Conservation (phyloP, 495 filamentous ascomycete genomes). For the Aspergillus bertholletiae region DNA sequence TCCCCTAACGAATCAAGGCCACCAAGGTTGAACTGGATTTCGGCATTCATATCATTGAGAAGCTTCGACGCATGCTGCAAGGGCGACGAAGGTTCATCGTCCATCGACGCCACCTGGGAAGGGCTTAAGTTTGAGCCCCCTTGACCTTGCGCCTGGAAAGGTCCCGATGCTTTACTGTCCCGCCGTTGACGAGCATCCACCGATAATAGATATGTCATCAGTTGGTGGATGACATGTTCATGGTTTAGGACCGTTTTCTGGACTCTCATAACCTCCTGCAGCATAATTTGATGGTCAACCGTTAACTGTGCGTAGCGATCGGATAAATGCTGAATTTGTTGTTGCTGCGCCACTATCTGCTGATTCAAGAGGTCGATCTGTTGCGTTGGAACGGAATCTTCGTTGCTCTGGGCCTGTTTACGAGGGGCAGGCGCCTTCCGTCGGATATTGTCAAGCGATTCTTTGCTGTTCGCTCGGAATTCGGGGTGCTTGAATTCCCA, state of each 20-base stretch:
- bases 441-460: constrained; percentile 93
- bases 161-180: constrained; percentile 50
- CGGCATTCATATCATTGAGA: constrained; percentile 73
- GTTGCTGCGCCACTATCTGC: constrained; percentile 84
- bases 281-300: constrained; percentile 79
- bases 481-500: constrained; percentile 99
- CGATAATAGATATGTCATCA: constrained; percentile 67
- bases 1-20: constrained; percentile 77
- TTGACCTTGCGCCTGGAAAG: constrained; percentile 41
- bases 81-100: constrained; percentile 76
- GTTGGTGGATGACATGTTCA: constrained; percentile 68
- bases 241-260: constrained; percentile 89
- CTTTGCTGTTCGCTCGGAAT: constrained; percentile 92
- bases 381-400: constrained; percentile 77
- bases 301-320: constrained; percentile 81
- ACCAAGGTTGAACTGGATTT: constrained; percentile 69
- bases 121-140: constrained; percentile 36
- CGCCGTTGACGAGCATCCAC: constrained; percentile 63
- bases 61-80: constrained; percentile 88
- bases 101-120: constrained; percentile 42
- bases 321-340: constrained; percentile 82
- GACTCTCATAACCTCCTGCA: constrained; percentile 81
- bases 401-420: constrained; percentile 59
- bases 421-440: constrained; percentile 91
- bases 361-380: constrained; percentile 88